Base-by-base conservation (phyloP, 352 stramenopile species). In the Pythium aquatile region DNA sequence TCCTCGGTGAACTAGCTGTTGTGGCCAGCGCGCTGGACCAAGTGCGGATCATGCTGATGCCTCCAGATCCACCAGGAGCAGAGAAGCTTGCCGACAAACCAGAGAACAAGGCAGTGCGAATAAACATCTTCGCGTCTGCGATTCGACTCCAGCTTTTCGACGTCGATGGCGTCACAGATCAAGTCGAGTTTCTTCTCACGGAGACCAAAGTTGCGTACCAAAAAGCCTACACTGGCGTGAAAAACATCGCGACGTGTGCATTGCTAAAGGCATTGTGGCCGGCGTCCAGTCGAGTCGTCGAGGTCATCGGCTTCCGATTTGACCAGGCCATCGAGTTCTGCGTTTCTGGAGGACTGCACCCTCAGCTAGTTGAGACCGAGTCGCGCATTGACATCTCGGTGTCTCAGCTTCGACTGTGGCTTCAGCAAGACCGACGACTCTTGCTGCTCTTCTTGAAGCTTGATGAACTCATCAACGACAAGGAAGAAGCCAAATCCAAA, bases 401-500 rank as follows among this genome's bases (percentile, higher is more conserved):
- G 16, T 65, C 68, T 7, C 60, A 70, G 1, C 60, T 81, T 40
- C 54, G 57, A 5, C 35, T 83, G n/a, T 72, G 58, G 49, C 66
- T 76, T 55, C 62, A 55, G 13, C 71, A 75, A 10, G 55, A 71
- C 10, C 73, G 65, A 24, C 75, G 70, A n/a, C 60, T 90, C 29
- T 10, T 90, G 17, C 59, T 88, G 6, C 44, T 90, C 5, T 65
- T 83, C 35, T 48, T 85, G 26, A 76, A 70, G 4, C 63, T 90
- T 9, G 77, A 90, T 20, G 74, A 85, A 30, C 68, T 90, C 5
- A 40, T 66, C 5, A 85, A 71, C 49, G 16, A n/a, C 2, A 65
- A 66, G 17, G 51, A 60, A 52, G 44, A 58, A 33, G 29, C 16
- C 20, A 30, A 13, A 49, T 2, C 32, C 17, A 8, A 16, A 46